These are phyloP conservation scores for button mushroom (Agaricus bisporus) DNA, from an alignment of 768 basidiomycete species.

Conservation along the genomic window DNA sequence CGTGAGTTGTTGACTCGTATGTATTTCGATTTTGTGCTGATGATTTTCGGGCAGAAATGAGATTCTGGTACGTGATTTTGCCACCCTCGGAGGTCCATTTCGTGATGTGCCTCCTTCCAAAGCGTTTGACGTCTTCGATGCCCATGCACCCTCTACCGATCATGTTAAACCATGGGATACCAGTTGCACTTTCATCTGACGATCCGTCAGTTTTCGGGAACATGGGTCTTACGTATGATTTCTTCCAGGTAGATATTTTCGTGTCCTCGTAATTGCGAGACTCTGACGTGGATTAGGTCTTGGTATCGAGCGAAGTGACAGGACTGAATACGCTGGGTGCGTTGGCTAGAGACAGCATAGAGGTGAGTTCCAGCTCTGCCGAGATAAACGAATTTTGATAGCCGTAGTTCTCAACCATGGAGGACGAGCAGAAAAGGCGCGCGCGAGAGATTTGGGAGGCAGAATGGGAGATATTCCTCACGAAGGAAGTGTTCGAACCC, in stretches of 20 bases:
- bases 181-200: constrained; percentile 66
- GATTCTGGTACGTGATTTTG: constrained; percentile 44
- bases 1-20: constrained; percentile 39
- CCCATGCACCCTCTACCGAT: constrained; percentile 71
- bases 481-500: no score
- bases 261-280: neutral
- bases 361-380: constrained; percentile 27
- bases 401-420: constrained; percentile 47
- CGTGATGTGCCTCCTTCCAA: constrained; percentile 1
- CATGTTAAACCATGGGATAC: constrained; percentile 67
- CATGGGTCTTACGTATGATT: constrained; percentile 74
- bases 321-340: constrained; percentile 57
- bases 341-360: constrained; percentile 60
- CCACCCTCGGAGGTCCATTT: neutral
- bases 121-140: constrained; percentile 77
- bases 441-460: constrained; percentile 40
- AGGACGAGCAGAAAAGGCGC: constrained; percentile 35
- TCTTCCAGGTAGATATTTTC: constrained; percentile 50
- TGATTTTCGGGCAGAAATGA: constrained; percentile 48
- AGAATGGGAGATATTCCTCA: constrained; percentile 44
- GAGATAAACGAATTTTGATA: neutral
- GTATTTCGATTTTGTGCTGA: neutral
- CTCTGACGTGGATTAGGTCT: constrained; percentile 32
- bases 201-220: constrained; percentile 76
- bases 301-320: constrained; percentile 63